Evolutionary conservation across 768 basidiomycete species (phyloP).

Genomic region (Flagelloscypha sp.): DNA sequence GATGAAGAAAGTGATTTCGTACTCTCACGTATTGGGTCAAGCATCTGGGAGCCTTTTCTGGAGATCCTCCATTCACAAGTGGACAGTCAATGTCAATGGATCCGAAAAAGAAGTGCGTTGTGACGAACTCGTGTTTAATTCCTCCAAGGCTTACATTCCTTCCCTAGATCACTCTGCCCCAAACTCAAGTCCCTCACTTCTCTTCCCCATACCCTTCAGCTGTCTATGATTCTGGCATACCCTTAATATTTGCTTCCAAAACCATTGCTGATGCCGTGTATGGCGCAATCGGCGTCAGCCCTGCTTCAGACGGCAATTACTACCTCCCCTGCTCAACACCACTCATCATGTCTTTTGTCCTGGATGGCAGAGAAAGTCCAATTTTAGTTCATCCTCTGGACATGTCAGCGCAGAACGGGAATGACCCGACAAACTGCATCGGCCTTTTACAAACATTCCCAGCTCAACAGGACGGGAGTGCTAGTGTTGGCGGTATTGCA

Average conservation of each 20-base stretch:
- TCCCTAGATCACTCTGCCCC: no score
- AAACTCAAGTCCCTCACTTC: no score
- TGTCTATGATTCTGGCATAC: slow-evolving; percentile 66
- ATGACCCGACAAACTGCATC: slow-evolving; percentile 40
- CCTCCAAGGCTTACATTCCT: no score
- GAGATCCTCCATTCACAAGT: slow-evolving; percentile 29
- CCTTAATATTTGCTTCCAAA: slow-evolving; percentile 54
- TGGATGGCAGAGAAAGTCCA: slow-evolving; percentile 42
- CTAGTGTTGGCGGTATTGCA: slow-evolving; percentile 28
- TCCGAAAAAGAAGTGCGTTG: slow-evolving; percentile 20
- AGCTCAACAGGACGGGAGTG: no score
- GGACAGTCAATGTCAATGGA: slow-evolving; percentile 34
- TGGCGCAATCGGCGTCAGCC: slow-evolving; percentile 58
- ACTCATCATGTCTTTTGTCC: slow-evolving; percentile 62
- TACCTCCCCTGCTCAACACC: slow-evolving; percentile 30
- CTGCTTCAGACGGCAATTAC: slow-evolving; percentile 49
- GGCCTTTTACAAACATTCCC: slow-evolving; percentile 58
- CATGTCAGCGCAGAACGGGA: slow-evolving; percentile 42
- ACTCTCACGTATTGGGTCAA: slow-evolving; percentile 22
- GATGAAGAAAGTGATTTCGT: slow-evolving; percentile 29
- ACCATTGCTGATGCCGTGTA: slow-evolving; percentile 68
- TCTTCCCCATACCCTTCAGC: slow-evolving; percentile 22
- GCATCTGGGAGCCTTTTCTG: slow-evolving; percentile 26
- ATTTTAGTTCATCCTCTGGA: slow-evolving; percentile 71
- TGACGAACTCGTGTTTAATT: no score